Evolutionary conservation across 2,329 filamentous ascomycete genomes (phyloP).

Genomic region (Xylariaceae sp.): DNA sequence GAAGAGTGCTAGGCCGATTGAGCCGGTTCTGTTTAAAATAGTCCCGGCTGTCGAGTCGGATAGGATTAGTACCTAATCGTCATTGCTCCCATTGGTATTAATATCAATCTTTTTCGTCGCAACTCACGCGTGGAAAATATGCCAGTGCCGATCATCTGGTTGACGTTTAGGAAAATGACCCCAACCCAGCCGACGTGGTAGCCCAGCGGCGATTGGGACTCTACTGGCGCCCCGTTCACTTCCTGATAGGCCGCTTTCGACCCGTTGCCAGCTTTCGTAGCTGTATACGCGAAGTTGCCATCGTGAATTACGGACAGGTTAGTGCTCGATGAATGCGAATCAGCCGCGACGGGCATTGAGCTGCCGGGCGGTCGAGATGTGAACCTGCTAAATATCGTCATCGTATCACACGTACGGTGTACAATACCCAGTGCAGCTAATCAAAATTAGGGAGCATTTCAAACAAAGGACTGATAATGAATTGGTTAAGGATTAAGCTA

Average conservation of each 20-base stretch:
- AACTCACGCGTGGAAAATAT: slow-evolving; percentile 44
- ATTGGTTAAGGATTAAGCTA: no score
- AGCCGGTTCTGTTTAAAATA: slow-evolving; percentile 48
- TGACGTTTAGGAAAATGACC: slow-evolving; percentile 55
- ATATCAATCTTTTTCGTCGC: background rate
- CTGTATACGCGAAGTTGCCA: slow-evolving; percentile 25
- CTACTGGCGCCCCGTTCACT: slow-evolving; percentile 58
- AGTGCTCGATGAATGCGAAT: slow-evolving; percentile 12
- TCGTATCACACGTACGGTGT: no score
- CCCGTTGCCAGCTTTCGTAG: slow-evolving; percentile 37
- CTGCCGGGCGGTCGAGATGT: no score
- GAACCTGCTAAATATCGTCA: no score
- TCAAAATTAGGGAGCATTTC: no score
- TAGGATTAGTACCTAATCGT: background rate
- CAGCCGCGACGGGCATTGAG: background rate
- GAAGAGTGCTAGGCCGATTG: slow-evolving; percentile 48
- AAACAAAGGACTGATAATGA: no score
- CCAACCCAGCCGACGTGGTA: slow-evolving; percentile 54
- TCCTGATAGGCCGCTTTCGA: slow-evolving; percentile 52
- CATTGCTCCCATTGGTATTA: no score
- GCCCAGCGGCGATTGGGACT: slow-evolving; percentile 55
- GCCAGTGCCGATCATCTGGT: slow-evolving; percentile 61
- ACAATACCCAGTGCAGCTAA: no score
- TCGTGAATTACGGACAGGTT: slow-evolving; percentile 26
- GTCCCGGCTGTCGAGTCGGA: slow-evolving; percentile 36